A percentile compares a stretch with the other conserved stretches of the same genome.
Evolutionary conservation across 75 land plant genomes (phyloP).

Genomic region (Pseudotsuga menziesii): DNA sequence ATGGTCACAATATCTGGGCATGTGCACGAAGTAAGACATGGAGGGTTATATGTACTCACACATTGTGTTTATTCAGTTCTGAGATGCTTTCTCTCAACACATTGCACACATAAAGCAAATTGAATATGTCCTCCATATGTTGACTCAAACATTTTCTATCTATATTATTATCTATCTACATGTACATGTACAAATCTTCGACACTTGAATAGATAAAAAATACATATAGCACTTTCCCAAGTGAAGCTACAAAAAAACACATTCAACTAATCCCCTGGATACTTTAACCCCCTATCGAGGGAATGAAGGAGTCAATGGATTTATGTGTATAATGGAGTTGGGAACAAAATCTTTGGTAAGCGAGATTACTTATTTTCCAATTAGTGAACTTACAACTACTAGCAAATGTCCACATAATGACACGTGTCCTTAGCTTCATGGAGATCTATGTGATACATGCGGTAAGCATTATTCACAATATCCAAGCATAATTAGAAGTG

Average conservation of each 20-base stretch:
- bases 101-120: background rate
- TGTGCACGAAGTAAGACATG: background rate
- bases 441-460: conserved; percentile 74
- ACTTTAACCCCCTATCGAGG: no score
- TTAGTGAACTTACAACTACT: conserved; percentile 89
- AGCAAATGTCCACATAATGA: conserved; percentile 79
- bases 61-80: background rate
- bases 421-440: conserved; percentile 68
- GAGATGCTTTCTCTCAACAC: background rate
- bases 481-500: conserved; percentile 71
- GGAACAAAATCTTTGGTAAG: conserved; percentile 7
- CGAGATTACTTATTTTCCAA: conserved; percentile 41
- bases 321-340: background rate
- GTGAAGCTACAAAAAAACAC: background rate
- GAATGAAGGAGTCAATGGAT: no score
- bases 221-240: background rate
- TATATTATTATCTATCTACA: background rate
- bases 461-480: conserved; percentile 83
- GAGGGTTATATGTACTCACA: background rate
- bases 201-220: background rate
- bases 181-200: no score
- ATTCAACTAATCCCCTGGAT: no score
- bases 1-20: no score
- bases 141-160: background rate
- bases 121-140: background rate